Evolutionary conservation across 2,329 filamentous ascomycete species (phyloP), one percentile per base, ranked within the genome.

Genomic region (Setomelanomma holmii): DNA sequence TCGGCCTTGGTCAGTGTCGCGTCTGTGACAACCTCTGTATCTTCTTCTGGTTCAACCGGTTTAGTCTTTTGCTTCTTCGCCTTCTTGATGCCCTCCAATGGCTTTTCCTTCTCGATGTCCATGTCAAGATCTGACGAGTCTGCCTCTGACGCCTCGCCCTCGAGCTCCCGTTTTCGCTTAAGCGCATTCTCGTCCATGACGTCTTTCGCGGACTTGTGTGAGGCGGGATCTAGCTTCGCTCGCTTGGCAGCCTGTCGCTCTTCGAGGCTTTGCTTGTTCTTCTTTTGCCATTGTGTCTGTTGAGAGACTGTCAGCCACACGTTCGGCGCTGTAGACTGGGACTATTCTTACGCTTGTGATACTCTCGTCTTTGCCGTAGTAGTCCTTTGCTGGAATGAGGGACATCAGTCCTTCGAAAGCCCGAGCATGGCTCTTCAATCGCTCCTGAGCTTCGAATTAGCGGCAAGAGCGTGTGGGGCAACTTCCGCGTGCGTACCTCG

Each of bases 241-340:
- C 88, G 85, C 78, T 92, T 92, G 35, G 71, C 71, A n/a, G 71
- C 68, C 53, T 65, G 64, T 47, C 49, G 91, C 90, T 62, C 89
- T 87, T 75, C 89, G 74, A 96, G 96, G 44, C 91, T 93, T 78
- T 98, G 93, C 80, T 98, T 98, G 79, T 95, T 96, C 71, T 89
- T 89, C 74, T 88, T 87, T 89, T 91, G 96, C 91, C 92, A 96
- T 87, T 97, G 91, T 67, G 95, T 89, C 91, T 96, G 46, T 23
- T 30, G 33, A 27, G 55, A 42, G 39, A 51, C 23, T 34, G 45
- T 54, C 56, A 46, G 63, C 58, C 40, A 49, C 19, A 42, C 34
- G 46, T 22, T 47, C 35, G 51, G 51, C 47, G 42, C 44, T 36
- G 24, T 10, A 49, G 35, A 45, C 43, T 17, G 49, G 43, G 49